These are phyloP conservation scores for Fibroporia radiculosa DNA, from an alignment of 768 basidiomycete genomes.

Conservation along the genomic window DNA sequence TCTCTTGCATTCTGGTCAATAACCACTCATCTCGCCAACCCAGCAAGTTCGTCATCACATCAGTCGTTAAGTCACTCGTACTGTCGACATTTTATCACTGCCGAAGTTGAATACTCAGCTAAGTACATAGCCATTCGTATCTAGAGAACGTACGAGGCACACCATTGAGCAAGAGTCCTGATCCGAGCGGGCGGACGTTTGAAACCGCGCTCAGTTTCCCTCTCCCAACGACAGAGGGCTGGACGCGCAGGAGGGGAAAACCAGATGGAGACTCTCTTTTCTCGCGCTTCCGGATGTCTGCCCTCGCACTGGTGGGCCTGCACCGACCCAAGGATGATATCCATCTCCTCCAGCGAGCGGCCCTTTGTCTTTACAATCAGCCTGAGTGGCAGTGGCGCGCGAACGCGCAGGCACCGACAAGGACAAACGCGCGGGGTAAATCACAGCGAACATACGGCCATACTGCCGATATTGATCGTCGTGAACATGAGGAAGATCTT, in stretches of 20 bases:
- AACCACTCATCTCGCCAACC: no score
- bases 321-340: conserved; percentile 52
- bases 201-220: no score
- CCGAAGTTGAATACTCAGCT: no score
- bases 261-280: conserved; percentile 17
- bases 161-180: no score
- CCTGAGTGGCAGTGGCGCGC: conserved; percentile 22
- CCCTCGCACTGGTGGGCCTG: conserved; percentile 43
- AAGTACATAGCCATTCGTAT: no score
- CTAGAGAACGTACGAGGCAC: no score
- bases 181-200: no score
- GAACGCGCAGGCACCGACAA: conserved; percentile 22
- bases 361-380: conserved; percentile 36
- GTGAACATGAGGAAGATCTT: conserved; percentile 77
- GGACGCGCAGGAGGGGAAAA: conserved; percentile 13
- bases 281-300: conserved; percentile 42
- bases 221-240: no score
- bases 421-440: conserved; percentile 14
- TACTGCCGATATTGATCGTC: conserved; percentile 62
- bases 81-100: no score
- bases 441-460: conserved; percentile 61
- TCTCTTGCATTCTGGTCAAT: no score
- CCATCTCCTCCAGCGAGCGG: conserved; percentile 44
- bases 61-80: no score
- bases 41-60: no score